Conservation (phyloP, 1,284 basidiomycete genomes). For the Rhodotorula mucilaginosa region DNA sequence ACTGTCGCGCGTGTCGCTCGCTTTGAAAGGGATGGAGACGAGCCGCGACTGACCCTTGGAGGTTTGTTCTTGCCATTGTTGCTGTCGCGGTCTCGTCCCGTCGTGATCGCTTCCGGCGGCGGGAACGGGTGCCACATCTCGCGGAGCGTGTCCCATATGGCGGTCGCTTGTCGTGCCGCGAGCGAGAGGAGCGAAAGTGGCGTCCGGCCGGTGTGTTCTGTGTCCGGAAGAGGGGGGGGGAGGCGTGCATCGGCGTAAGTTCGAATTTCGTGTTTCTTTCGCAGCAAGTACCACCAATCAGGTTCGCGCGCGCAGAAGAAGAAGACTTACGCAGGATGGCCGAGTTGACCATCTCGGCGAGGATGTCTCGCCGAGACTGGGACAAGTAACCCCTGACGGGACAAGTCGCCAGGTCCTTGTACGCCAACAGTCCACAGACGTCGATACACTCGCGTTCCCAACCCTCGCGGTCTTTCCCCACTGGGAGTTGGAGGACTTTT, state of each 20-base stretch:
- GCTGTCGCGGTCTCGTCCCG: conserved; percentile 6
- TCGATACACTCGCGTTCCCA: conserved; percentile 68
- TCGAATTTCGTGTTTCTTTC: too few species aligned
- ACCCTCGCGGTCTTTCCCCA: conserved; percentile 56
- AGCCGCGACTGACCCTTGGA: not conserved
- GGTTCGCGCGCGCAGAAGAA: not conserved
- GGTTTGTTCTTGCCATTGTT: conserved; percentile 15
- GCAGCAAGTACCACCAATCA: too few species aligned
- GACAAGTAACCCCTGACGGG: conserved; percentile 66
- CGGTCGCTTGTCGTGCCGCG: conserved; percentile 36
- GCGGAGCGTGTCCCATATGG: conserved; percentile 37
- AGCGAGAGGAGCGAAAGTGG: conserved; percentile 39
- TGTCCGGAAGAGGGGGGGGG: too few species aligned
- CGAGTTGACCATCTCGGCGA: conserved; percentile 80
- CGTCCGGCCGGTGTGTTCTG: conserved; percentile 36
- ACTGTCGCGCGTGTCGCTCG: too few species aligned
- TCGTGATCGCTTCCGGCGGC: conserved; percentile 5
- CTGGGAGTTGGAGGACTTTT: conserved; percentile 57
- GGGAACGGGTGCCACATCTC: conserved; percentile 40
- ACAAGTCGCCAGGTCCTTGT: conserved; percentile 68
- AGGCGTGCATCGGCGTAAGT: too few species aligned
- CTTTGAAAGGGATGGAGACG: too few species aligned
- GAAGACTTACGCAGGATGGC: conserved; percentile 69
- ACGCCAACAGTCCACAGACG: conserved; percentile 72
- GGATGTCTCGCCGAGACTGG: conserved; percentile 66